A percentile compares a stretch with the other conserved stretches of the same genome.
These are phyloP conservation scores for Breviolum minutum DNA, from an alignment of 73 alveolate species.

Conservation along the genomic window DNA sequence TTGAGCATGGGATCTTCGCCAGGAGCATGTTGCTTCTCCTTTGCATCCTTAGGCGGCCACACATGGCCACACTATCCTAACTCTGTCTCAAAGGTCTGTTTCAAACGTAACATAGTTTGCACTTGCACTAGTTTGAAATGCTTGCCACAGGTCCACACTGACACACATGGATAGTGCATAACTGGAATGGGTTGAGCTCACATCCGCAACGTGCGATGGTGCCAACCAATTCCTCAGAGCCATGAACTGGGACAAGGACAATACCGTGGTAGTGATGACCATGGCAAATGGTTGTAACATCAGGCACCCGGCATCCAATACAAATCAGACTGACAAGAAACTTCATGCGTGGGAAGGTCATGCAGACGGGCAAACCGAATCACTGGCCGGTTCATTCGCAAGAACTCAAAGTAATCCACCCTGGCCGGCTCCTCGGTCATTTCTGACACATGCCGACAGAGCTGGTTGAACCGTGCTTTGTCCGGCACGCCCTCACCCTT, in stretches of 20 bases:
- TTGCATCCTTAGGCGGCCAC: neutral
- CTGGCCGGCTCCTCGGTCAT: neutral
- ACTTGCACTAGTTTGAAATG: too few relatives aligned
- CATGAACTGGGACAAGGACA: neutral
- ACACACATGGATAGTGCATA: neutral
- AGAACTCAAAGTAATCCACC: neutral
- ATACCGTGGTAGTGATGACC: neutral
- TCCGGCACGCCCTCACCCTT: neutral
- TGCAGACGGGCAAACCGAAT: neutral
- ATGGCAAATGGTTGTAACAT: neutral
- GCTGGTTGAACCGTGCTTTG: too few relatives aligned
- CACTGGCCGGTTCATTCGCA: neutral
- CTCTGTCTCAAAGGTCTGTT: neutral
- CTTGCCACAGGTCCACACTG: neutral
- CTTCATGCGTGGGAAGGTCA: neutral
- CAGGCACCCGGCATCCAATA: too few relatives aligned
- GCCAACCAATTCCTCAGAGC: neutral
- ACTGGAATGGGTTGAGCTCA: neutral
- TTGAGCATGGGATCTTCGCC: neutral
- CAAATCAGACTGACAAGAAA: too few relatives aligned
- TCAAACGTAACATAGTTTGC: neutral
- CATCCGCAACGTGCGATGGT: neutral
- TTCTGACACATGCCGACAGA: neutral
- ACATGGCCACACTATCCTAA: neutral
- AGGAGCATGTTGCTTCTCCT: neutral